Base-by-base conservation (phyloP, 768 basidiomycete genomes). In the Hypholoma fasciculare region DNA sequence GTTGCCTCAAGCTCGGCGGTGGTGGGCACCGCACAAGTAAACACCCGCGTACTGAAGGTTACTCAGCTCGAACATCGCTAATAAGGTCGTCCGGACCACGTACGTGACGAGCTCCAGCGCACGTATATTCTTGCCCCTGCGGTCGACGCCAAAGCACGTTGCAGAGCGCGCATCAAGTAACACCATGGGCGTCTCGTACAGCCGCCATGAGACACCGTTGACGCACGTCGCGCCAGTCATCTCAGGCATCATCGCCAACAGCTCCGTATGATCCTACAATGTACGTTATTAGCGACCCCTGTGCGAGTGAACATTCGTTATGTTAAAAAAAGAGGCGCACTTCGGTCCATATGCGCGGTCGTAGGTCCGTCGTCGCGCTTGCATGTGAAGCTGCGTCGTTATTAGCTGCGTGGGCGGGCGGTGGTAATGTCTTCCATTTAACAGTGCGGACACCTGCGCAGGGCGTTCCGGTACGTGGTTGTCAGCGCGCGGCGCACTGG, bases 241-340 rank as follows among this genome's bases (percentile, higher is more conserved):
- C 61, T 73, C 72, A 1, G 74, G 72, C 49, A 75, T 49, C 37
- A 70, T 67, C 0, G 69, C 61, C 11, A 69, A 43, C 3, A 74
- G 56, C 50, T 75, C 72, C 39, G 68, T 64, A 61, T 63, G 70
- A 56, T 61, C 66, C 72, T 73, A 49, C 36, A 26, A 13, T 27
- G 17, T 30, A 12, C 43, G 7, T 23, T 57, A 54, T 48, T 14
- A 36, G 17, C 19, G n/a, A 19, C 30, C 6, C 30, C 6, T n/a
- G 4, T 13, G 23, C 7, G 26, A 14, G 13, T 26, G 20, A 37
- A 47, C n/a, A 38, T 6, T 17, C 23, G 12, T n/a, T 11, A 39
- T 19, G 13, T 19, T 19, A 60, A 69, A 57, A 44, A 73, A 54
- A 34, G 7, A 2, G 7, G 9, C 30, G 30, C 30, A 34, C 30